Evolutionary conservation across 2,329 filamentous ascomycete genomes (phyloP), one percentile per base, ranked within the genome.

Genomic region (Monilinia fructigena): DNA sequence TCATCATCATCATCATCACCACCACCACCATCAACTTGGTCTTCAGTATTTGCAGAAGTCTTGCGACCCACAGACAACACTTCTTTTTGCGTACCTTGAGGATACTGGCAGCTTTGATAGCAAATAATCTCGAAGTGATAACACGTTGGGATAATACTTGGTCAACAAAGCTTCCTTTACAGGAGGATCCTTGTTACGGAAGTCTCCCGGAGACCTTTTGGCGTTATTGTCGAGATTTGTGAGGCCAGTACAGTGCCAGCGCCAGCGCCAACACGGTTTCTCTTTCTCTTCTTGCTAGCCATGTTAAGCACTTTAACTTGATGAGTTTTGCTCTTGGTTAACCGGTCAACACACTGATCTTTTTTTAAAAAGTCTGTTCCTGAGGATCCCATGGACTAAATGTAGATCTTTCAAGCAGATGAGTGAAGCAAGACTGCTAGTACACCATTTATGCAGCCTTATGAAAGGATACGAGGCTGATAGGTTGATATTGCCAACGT

Each of bases 111-210:
- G 82, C 68, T 82, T 85, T 26, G 80, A 80, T 58, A 93, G 79
- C 50, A 93, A 79, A 78, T 92, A 91, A 67, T 89, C 82, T 72
- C 92, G 87, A 66, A 97, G 80, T 0, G 87, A 87, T 65, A 86
- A 77, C 16, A 93, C 83, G 56, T 82, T 78, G 10, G 82, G 78
- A 77, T 93, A 96, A 78, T 89, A 90, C 68, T 84, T 83, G 55
- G 82, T 82, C 66, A 96, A 81, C 45, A 95, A 83, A 64, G 86
- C 85, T 74, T 92, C 88, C 66, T 79, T 77, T 64, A 80, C 73
- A 7, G 74, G 58, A 11, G 69, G 55, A 47, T 70, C 70, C 56
- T 69, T 70, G 10, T 50, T 68, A 16, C 23, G n/a, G 42, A 52
- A 40, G 63, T 61, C 20, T 54, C 56, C 64, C n/a, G n/a, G n/a